A percentile compares a stretch with the other conserved stretches of the same genome.
phyloP scores from a whole-genome alignment of 164 flowering plant genomes.

The Santalum album region DNA sequence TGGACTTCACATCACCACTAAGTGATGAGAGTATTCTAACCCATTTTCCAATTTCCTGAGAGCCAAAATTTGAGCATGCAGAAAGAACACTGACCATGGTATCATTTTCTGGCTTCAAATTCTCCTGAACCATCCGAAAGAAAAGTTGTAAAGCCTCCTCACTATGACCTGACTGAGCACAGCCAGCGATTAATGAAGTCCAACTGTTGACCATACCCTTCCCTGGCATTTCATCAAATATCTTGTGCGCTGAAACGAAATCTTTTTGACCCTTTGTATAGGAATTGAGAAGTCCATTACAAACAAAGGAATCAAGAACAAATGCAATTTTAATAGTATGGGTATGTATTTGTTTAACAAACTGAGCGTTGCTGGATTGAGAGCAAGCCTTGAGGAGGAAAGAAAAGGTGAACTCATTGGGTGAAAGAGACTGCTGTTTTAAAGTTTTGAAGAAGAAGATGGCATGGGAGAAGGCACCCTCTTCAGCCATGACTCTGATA shows the following conservation, averaged over 20 bases:
- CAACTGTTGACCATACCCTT: constrained; percentile 29
- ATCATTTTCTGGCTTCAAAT: constrained; percentile 41
- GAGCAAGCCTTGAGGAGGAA: constrained; percentile 52
- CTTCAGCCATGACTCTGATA: constrained; percentile 41
- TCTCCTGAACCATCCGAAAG: constrained; percentile 29
- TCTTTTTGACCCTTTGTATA: constrained; percentile 41
- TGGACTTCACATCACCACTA: not conserved
- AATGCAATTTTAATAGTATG: constrained; percentile 41
- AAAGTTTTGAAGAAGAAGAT: constrained; percentile 26
- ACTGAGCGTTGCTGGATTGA: constrained; percentile 1
- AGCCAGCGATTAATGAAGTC: constrained; percentile 58
- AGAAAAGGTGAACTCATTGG: constrained; percentile 55
- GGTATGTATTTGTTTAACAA: constrained; percentile 32
- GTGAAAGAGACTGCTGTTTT: constrained; percentile 25
- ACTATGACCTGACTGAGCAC: constrained; percentile 27
- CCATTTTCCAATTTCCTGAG: constrained; percentile 38
- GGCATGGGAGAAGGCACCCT: constrained; percentile 16
- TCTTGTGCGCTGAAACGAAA: constrained; percentile 25
- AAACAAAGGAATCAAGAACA: constrained; percentile 27
- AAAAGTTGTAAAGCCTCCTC: constrained; percentile 44
- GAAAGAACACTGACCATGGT: constrained; percentile 66
- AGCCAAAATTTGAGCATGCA: constrained; percentile 43
- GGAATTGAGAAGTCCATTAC: constrained; percentile 37
- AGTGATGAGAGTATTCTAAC: constrained; percentile 13
- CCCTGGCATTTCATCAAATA: constrained; percentile 61